These are phyloP conservation scores for Rosa multiflora DNA, from an alignment of 306 rosid genomes.

Conservation along the genomic window DNA sequence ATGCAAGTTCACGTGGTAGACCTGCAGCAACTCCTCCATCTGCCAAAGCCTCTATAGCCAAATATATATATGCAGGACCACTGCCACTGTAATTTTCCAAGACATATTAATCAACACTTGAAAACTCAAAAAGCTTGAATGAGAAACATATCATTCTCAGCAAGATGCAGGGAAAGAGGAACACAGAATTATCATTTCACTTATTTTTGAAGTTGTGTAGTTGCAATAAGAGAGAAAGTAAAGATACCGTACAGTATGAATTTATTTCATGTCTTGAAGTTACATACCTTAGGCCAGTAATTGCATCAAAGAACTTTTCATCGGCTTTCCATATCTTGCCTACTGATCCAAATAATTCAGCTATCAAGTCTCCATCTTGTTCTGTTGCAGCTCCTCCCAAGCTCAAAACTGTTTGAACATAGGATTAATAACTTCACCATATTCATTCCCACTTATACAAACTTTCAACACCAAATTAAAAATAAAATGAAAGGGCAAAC, in stretches of 20 bases:
- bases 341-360: constrained; percentile 76
- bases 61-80: constrained; percentile 87
- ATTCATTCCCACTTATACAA: not conserved
- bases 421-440: constrained; percentile 12
- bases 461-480: not conserved
- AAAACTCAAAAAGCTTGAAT: not conserved
- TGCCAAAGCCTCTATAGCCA: constrained; percentile 96
- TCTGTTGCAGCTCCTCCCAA: constrained; percentile 75
- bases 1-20: constrained; percentile 83
- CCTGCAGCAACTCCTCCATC: constrained; percentile 99
- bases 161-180: not conserved
- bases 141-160: not conserved
- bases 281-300: constrained; percentile 87
- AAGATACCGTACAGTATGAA: not conserved
- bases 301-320: constrained; percentile 84
- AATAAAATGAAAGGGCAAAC: not conserved
- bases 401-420: constrained; percentile 57
- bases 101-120: not conserved
- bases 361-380: constrained; percentile 71
- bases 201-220: not conserved
- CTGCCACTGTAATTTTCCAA: constrained; percentile 74
- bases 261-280: not conserved
- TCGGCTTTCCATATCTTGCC: constrained; percentile 90
- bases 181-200: not conserved
- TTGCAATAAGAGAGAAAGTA: not conserved